Evolutionary conservation across 2,329 filamentous ascomycete genomes (phyloP), one percentile per base, ranked within the genome.

Genomic region (Colletotrichum chlorophyti): DNA sequence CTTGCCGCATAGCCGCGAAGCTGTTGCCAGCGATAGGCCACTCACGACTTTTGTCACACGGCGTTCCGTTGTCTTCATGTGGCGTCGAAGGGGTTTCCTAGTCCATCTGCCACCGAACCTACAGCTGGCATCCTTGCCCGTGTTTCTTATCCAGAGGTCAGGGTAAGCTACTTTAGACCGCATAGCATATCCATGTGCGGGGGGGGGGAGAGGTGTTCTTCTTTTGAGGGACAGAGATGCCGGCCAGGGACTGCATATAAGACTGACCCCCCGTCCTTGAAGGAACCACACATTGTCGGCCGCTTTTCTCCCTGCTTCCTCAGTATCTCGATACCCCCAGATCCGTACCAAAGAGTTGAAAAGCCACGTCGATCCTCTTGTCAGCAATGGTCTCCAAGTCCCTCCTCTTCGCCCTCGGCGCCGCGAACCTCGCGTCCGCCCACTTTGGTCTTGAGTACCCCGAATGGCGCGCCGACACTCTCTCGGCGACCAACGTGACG

Each of bases 381-480:
- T 57, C 38, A 69, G 55, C 51, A n/a, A 72, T 77, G 70, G 62
- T 66, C 41, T 60, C 64, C 65, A 70, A 70, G 58, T 64, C 68
- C 29, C 50, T 75, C 29, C 48, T 74, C 64, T 38, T 70, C 54
- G 62, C 69, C 50, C 59, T 79, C 63, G 70, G 73, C 26, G 69
- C 70, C 29, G 67, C 68, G 17, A 71, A 73, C 37, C 65, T 76
- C 26, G 76, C 71, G 31, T 67, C 74, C 19, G 81, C 80, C 35
- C 82, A 84, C 68, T 84, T 82, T 66, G 70, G 69, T 35, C 66
- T 84, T 53, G 65, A 67, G 11, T 82, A 79, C 65, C 82, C 82
- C 4, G 45, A 66, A 3, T 82, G 79, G 81, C 76, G 82, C 58
- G 75, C 71, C 55, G 74, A 83, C 66, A 80, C 78, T 0, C 74